These are phyloP conservation scores for Blepharisma japonicum DNA, from an alignment of 73 alveolate species.

Conservation along the genomic window DNA sequence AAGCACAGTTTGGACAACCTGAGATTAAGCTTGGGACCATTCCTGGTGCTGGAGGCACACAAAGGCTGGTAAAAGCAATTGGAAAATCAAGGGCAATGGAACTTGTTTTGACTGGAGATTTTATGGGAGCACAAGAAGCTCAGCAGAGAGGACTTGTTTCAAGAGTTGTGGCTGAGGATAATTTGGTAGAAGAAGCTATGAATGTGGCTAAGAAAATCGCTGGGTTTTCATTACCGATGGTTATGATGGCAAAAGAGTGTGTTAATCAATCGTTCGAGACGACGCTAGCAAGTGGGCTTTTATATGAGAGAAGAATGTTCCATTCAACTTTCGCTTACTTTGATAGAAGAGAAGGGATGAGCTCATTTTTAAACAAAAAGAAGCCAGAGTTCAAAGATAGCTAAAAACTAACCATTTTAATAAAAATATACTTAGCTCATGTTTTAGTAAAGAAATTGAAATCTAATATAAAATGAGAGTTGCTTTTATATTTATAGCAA, in stretches of 20 bases:
- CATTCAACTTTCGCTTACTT: constrained; percentile 92
- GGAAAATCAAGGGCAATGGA: constrained; percentile 98
- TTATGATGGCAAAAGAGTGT: constrained; percentile 84
- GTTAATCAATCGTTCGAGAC: constrained; percentile 89
- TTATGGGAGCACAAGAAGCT: constrained; percentile 93
- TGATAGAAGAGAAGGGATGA: constrained; percentile 97
- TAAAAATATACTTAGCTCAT: too few species aligned
- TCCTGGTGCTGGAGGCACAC: constrained; percentile 98
- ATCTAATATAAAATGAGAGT: too few species aligned
- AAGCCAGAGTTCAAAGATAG: constrained; percentile 75
- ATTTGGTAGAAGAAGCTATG: constrained; percentile 80
- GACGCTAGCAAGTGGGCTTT: constrained; percentile 80
- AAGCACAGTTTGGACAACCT: constrained; percentile 97
- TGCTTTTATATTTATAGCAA: too few species aligned
- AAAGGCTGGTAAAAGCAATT: constrained; percentile 94
- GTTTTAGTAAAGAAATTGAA: too few species aligned
- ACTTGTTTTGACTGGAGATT: constrained; percentile 89
- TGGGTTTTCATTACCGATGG: constrained; percentile 71
- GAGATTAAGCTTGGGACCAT: constrained; percentile 89
- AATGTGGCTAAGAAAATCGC: constrained; percentile 87
- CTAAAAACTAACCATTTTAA: constrained; percentile 32
- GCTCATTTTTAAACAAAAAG: constrained; percentile 90
- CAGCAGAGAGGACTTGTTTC: constrained; percentile 86
- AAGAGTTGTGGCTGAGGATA: constrained; percentile 71
- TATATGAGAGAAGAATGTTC: constrained; percentile 87